Evolutionary conservation across 371 early-diverging fungal genomes (phyloP).

Genomic region (Mortierella polycephala): DNA sequence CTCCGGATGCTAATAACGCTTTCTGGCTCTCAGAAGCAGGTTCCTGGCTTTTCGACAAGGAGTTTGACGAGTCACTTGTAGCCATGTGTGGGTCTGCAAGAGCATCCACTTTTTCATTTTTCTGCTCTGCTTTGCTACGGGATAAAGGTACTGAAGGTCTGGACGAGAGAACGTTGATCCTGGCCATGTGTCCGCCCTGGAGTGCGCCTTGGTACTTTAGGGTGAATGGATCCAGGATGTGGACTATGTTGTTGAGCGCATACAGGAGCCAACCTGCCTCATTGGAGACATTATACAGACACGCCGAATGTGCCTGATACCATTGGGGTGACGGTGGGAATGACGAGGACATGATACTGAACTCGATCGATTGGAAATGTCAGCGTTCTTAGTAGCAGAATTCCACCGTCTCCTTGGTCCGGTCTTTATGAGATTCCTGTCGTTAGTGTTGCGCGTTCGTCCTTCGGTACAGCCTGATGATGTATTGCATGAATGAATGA

Average conservation of each 20-base stretch:
- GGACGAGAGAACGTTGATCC: slow-evolving; percentile 32
- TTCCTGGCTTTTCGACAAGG: background rate
- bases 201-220: slow-evolving; percentile 34
- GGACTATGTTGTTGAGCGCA: slow-evolving; percentile 41
- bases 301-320: slow-evolving; percentile 47
- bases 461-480: too few relatives aligned
- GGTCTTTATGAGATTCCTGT: too few relatives aligned
- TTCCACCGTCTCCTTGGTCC: too few relatives aligned
- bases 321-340: slow-evolving; percentile 52
- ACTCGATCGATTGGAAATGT: background rate
- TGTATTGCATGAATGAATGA: too few relatives aligned
- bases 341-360: slow-evolving; percentile 15
- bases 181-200: slow-evolving; percentile 9
- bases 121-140: background rate
- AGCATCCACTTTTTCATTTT: background rate
- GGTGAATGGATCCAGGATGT: slow-evolving; percentile 47
- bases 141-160: background rate
- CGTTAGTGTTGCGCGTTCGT: too few relatives aligned
- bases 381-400: background rate
- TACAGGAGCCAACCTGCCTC: slow-evolving; percentile 43
- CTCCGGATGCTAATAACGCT: slow-evolving; percentile 29
- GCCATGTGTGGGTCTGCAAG: background rate
- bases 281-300: slow-evolving; percentile 23
- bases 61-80: background rate
- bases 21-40: background rate